Conservation (phyloP, 176 grass and related monocot species). For the Saccharum spontaneum region DNA sequence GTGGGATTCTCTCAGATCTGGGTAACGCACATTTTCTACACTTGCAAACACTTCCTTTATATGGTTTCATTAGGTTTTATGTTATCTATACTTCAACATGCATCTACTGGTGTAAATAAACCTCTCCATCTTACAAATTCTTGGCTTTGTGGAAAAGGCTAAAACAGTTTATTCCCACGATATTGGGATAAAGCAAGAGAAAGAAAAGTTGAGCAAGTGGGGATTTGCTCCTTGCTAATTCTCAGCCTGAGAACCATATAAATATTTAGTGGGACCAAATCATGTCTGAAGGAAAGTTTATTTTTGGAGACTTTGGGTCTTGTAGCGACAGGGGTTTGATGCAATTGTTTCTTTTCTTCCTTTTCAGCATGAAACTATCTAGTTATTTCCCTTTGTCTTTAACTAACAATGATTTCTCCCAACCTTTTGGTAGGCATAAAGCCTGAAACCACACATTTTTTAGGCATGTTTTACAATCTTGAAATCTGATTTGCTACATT, state of each 20-base stretch:
- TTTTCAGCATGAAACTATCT: not conserved
- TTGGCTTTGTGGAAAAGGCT: not conserved
- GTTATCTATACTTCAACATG: not conserved
- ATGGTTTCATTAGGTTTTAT: not conserved
- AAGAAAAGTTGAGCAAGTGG: not conserved
- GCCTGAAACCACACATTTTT: not conserved
- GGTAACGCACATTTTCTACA: constrained; percentile 47
- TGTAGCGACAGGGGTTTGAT: not conserved
- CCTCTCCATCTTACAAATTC: not conserved
- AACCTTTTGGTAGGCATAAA: not conserved
- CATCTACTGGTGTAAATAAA: constrained; percentile 7
- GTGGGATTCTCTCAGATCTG: constrained; percentile 92
- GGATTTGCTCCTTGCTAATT: not conserved
- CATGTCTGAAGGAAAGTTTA: not conserved
- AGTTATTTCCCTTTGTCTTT: not conserved
- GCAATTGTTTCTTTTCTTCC: not conserved
- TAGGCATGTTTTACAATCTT: not conserved
- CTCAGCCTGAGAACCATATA: not conserved
- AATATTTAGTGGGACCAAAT: not conserved
- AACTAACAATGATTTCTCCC: not conserved
- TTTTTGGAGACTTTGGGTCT: not conserved
- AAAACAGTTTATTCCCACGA: not conserved
- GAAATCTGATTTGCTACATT: not conserved
- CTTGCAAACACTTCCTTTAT: not conserved
- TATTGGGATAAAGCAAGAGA: not conserved